phyloP scores from a whole-genome alignment of 2,329 filamentous ascomycete genomes.

The Alternaria consortialis region DNA sequence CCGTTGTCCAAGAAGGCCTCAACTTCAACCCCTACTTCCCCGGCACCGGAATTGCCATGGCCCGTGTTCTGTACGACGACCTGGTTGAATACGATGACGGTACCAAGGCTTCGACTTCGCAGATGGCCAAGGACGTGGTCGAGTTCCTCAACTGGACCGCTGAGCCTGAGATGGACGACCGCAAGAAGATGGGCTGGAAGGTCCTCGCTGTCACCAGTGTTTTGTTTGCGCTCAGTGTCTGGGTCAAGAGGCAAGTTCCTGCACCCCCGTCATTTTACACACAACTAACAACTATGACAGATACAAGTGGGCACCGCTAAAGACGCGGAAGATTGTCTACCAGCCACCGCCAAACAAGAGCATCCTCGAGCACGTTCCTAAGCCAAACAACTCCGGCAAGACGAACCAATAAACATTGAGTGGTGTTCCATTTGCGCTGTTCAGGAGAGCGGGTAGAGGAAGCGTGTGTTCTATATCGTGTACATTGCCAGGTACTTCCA shows the following conservation, averaged over 20 bases:
- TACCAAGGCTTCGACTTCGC: conserved; percentile 91
- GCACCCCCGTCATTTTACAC: background rate
- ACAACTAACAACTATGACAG: conserved; percentile 49
- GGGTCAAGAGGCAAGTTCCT: conserved; percentile 82
- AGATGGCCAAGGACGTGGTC: conserved; percentile 99
- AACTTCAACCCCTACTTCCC: conserved; percentile 99
- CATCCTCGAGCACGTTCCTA: conserved; percentile 42
- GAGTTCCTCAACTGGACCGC: conserved; percentile 99
- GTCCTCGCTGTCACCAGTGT: conserved; percentile 81
- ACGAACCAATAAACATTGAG: conserved; percentile 42
- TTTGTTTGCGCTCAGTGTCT: conserved; percentile 87
- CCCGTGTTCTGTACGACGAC: conserved; percentile 95
- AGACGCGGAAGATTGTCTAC: conserved; percentile 93
- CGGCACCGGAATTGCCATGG: conserved; percentile 98
- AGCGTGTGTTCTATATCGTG: conserved; percentile 52
- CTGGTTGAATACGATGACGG: conserved; percentile 98
- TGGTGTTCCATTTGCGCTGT: conserved; percentile 28
- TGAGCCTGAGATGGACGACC: conserved; percentile 98
- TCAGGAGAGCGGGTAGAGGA: conserved; percentile 32
- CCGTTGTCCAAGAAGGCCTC: conserved; percentile 83
- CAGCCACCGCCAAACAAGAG: conserved; percentile 68
- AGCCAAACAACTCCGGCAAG: conserved; percentile 44
- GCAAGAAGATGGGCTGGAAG: conserved; percentile 99
- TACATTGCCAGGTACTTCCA: conserved; percentile 50
- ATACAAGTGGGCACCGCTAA: conserved; percentile 98